Evolutionary conservation across 2,329 filamentous ascomycete genomes (phyloP), one percentile per base, ranked within the genome.

Genomic region (Lithohypha guttulata): DNA sequence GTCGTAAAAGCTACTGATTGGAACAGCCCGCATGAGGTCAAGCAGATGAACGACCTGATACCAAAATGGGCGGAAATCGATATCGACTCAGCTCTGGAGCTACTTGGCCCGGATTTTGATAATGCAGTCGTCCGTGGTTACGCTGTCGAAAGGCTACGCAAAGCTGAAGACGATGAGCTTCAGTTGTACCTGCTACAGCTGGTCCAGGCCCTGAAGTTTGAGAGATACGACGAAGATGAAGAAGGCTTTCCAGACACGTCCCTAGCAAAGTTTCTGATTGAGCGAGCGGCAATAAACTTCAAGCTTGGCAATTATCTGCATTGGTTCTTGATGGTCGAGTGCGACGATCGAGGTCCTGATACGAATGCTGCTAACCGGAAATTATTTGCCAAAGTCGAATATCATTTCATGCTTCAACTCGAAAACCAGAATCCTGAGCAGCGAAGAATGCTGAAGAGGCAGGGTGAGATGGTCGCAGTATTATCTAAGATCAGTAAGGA

Each of bases 241-340:
- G 75, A 84, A 47, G 68, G 70, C 28, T 67, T 71, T 0, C 71
- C 76, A 32, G 81, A 91, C 52, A 94, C 87, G 0, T 94, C 87
- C 0, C 67, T 98, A 4, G 89, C 87, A 2, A 77, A 75, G 17
- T 98, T 98, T 55, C 69, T 98, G 2, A 91, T 98, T 41, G 77
- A 82, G 1, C 76, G 91, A 23, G 93, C 91, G 3, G 81, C 84
- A 10, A 77, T 80, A 45, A 96, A 93, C 55, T 84, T 95, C 53
- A 80, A 82, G 43, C 71, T 98, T 1, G 91, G 89, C 20, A 98
- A 93, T 57, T 94, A 93, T 61, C 76, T 98, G 39, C 84, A 95
- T 59, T 98, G 91, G 91, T 98, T 96, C 59, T 70, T 98, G 2
- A 95, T 95, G 79, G 91, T 98, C 1, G 93, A 98, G 62, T 93